Evolutionary conservation across 2,329 filamentous ascomycete genomes (phyloP), one percentile per base, ranked within the genome.

Genomic region (Paraconiothyrium sp.): DNA sequence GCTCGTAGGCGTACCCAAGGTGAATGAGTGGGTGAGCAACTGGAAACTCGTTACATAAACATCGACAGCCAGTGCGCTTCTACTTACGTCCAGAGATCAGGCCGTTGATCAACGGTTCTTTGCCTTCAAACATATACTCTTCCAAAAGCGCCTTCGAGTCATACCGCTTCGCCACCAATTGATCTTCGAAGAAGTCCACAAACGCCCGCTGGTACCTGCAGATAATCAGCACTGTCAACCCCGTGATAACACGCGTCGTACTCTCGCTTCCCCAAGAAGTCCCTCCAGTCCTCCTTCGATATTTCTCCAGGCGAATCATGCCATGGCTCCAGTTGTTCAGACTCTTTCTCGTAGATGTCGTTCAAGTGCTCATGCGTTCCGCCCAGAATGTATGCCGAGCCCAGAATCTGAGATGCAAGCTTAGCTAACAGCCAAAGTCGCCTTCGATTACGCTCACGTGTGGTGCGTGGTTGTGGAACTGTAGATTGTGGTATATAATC

Each of bases 161-260:
- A 76, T 97, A 98, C 39, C 88, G 84, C 70, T 89, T 87, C 20
- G 83, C 82, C 3, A 92, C 93, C 34, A 98, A 83, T 72, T 93
- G 89, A 76, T 99, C 95, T 77, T 99, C 95, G 74, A 97, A 98
- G 76, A 95, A 98, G 76, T 99, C 94, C 59, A 99, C 84, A 74
- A 90, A 99, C 0, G 93, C 94, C 62, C 94, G 87, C 79, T 99
- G 93, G 74, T 96, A 97, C 64, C 83, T 88, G 70, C 35, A 20
- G 20, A 6, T 5, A 35, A 49, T 74, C 41, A 72, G 66, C 47
- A 57, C 20, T 41, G 52, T 11, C 35, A 16, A 32, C 20, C 4
- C n/a, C 22, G 14, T 11, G 11, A 37, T 10, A 9, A 3, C n/a
- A 32, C 41, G 2, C 41, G 34, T 72, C 83, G 57, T 80, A 89